These are phyloP conservation scores for Gaultheria prostrata DNA, from an alignment of 148 eudicot genomes.

Conservation along the genomic window DNA sequence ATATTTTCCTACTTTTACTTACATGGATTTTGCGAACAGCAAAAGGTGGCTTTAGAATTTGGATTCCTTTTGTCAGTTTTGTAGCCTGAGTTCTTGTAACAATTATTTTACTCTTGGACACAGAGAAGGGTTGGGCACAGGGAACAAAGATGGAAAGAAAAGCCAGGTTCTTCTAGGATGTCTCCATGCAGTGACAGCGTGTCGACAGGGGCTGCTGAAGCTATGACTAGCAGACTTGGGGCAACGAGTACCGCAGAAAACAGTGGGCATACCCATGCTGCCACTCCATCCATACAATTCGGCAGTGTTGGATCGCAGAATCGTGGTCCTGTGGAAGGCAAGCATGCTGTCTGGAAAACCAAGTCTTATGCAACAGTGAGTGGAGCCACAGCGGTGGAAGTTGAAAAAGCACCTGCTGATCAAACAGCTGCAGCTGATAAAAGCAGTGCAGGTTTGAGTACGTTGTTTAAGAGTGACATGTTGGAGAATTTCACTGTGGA, in stretches of 20 bases:
- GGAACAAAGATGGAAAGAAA: conserved; percentile 51
- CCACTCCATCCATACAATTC: conserved; percentile 28
- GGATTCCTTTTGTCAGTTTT: conserved; percentile 4
- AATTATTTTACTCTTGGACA: conserved; percentile 19
- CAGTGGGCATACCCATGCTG: conserved; percentile 25
- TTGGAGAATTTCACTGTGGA: conserved; percentile 76
- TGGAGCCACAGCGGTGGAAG: conserved; percentile 36
- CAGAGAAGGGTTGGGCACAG: conserved; percentile 39
- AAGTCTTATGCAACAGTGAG: conserved; percentile 51
- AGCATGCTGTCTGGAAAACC: conserved; percentile 48
- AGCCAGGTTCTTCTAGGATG: conserved; percentile 38
- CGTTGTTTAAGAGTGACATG: conserved; percentile 36
- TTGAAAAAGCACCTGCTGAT: conserved; percentile 22
- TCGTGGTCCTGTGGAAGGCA: conserved; percentile 32
- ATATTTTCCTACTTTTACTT: background rate
- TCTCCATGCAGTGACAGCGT: conserved; percentile 26
- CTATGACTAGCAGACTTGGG: conserved; percentile 22
- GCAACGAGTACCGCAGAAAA: conserved; percentile 35
- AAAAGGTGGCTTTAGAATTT: background rate
- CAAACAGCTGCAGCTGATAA: conserved; percentile 25
- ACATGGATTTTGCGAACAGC: background rate
- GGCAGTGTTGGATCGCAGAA: conserved; percentile 32
- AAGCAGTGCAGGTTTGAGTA: conserved; percentile 28
- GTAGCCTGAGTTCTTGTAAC: background rate
- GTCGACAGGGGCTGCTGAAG: conserved; percentile 27